These are phyloP conservation scores for Zymoseptoria ardabiliae DNA, from an alignment of 2,329 filamentous ascomycete genomes.

Conservation along the genomic window DNA sequence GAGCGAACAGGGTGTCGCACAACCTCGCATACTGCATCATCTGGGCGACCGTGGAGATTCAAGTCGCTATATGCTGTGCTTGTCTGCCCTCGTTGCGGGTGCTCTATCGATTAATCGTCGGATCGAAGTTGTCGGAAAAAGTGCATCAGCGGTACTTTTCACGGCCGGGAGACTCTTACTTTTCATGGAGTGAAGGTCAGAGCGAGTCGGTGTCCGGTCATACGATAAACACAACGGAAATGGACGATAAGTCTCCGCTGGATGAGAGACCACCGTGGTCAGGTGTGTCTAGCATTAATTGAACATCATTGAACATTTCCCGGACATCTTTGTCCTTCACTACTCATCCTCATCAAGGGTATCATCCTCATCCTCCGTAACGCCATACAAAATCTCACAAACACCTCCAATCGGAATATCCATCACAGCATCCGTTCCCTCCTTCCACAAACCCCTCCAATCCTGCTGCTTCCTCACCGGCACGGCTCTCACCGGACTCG, in stretches of 20 bases:
- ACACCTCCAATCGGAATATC: slow-evolving; percentile 92
- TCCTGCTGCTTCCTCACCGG: slow-evolving; percentile 40
- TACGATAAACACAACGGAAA: not conserved
- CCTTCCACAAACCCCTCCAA: slow-evolving; percentile 81
- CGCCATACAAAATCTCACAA: slow-evolving; percentile 84
- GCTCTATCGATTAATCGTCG: not conserved
- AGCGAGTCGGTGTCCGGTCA: not conserved
- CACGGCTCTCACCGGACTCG: slow-evolving; percentile 25
- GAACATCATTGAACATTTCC: not conserved
- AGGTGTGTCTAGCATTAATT: not conserved
- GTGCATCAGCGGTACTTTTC: not conserved
- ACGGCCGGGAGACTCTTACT: not conserved
- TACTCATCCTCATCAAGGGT: slow-evolving; percentile 6
- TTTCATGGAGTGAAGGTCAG: not conserved
- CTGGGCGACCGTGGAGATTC: not conserved
- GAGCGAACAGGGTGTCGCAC: not conserved
- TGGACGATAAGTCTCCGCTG: not conserved
- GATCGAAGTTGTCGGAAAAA: not conserved
- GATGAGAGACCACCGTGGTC: not conserved
- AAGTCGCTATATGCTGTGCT: not conserved
- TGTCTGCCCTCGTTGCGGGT: not conserved
- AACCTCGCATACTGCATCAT: not conserved
- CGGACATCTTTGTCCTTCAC: not conserved
- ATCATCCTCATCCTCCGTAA: slow-evolving; percentile 13
- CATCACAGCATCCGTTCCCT: slow-evolving; percentile 94